Evolutionary conservation across 495 filamentous ascomycete genomes (phyloP), one percentile per base, ranked within the genome.

Genomic region (Neurospora hispaniola): DNA sequence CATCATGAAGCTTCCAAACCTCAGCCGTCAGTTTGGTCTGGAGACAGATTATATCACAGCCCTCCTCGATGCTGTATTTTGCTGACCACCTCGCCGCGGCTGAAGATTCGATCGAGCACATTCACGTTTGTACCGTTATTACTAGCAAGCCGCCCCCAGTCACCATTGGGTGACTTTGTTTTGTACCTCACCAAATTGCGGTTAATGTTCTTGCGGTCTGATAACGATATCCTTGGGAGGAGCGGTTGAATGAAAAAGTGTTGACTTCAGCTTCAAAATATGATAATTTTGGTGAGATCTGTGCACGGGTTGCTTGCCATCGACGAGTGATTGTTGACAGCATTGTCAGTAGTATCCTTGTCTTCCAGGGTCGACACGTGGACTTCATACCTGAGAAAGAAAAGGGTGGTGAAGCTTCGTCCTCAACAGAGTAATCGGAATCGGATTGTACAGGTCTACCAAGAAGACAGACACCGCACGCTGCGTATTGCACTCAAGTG

Each of bases 401-500:
- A 69, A 70, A 31, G 16, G 6, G 43, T 74, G 73, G 75, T 76
- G 75, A 76, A 76, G 75, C 69, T 71, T 70, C 62, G 75, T 75
- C 75, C 75, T 69, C 73, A 73, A 76, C 75, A 76, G 73, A 75
- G 43, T 76, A 70, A 76, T 76, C 75, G 75, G 75, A 76, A 76
- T 76, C 73, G 75, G 46, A 76, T 74, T 72, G 71, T 76, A 69
- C 66, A 20, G 54, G 38, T 23, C 75, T 46, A 38, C 43, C 42
- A 41, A 40, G 46, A 6, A 69, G 39, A 59, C 69, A 38, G 27
- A 66, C 54, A 3, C 31, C 11, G 59, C 71, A 76, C 75, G 75
- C 75, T 75, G 73, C 75, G 71, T 76, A 76, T 76, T 76, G 73
- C 75, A 76, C 75, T 76, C 42, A 75, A 73, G 75, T 76, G 74